Conservation (phyloP, 2,329 filamentous ascomycete species). For the Aspergillus brunneoviolaceus region DNA sequence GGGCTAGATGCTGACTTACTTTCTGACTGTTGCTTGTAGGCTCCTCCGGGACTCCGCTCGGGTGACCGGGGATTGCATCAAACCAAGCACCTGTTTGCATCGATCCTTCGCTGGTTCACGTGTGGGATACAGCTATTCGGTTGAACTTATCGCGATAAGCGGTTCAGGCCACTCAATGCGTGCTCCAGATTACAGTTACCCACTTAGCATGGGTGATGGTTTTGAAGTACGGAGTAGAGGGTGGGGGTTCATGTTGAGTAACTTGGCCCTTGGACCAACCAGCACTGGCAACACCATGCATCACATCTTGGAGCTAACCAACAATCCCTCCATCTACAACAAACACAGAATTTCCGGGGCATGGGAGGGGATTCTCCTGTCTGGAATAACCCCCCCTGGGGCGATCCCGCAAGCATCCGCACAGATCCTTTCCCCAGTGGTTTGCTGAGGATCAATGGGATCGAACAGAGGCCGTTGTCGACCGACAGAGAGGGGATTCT, state of each 20-base stretch:
- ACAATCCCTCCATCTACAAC: neutral
- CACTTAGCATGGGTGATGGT: neutral
- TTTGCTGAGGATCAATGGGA: slow-evolving; percentile 21
- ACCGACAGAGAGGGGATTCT: slow-evolving; percentile 16
- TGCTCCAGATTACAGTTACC: neutral
- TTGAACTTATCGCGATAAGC: neutral
- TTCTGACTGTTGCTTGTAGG: neutral
- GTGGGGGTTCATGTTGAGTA: slow-evolving; percentile 2
- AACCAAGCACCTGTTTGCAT: slow-evolving; percentile 1
- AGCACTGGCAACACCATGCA: slow-evolving; percentile 5
- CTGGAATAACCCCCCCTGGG: slow-evolving; percentile 8
- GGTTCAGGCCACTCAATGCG: neutral
- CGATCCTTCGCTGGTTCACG: slow-evolving; percentile 12
- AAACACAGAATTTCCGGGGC: neutral
- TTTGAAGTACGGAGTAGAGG: neutral
- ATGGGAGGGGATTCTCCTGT: neutral
- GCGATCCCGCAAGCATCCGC: slow-evolving; percentile 16
- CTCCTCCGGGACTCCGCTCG: neutral
- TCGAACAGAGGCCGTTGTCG: slow-evolving; percentile 25
- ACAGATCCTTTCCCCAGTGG: slow-evolving; percentile 15
- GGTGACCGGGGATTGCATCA: neutral
- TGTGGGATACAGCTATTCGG: slow-evolving; percentile 10
- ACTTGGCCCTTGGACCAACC: slow-evolving; percentile 15
- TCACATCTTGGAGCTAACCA: neutral
- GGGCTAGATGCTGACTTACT: neutral